These are phyloP conservation scores for Agroathelia rolfsii DNA, from an alignment of 1,284 basidiomycete species.

Conservation along the genomic window DNA sequence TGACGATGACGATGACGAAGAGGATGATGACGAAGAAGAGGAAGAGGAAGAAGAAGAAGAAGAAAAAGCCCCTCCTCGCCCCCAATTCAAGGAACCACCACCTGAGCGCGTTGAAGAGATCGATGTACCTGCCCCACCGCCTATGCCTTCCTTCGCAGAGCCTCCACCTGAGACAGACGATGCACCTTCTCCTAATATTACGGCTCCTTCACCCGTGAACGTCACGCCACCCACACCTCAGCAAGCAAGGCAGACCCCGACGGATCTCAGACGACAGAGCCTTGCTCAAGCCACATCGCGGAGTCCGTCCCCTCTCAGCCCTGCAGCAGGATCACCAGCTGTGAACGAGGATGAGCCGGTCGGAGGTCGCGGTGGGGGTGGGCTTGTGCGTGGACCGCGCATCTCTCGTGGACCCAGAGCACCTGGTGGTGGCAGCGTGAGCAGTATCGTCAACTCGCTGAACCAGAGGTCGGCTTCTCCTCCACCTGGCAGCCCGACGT, in stretches of 20 bases:
- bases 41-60: no score
- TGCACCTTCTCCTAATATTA: conserved; percentile 12
- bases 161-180: conserved; percentile 27
- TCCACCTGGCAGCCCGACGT: conserved; percentile 25
- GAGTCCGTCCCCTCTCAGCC: conserved; percentile 32
- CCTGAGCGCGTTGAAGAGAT: conserved; percentile 22
- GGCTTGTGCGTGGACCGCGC: conserved; percentile 45
- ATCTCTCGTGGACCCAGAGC: conserved; percentile 34
- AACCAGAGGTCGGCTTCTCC: conserved; percentile 36
- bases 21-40: no score
- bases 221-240: conserved; percentile 39
- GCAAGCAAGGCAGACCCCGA: conserved; percentile 27
- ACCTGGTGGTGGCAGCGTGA: conserved; percentile 34
- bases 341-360: conserved; percentile 26
- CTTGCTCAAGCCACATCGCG: no score
- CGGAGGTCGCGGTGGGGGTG: conserved; percentile 35
- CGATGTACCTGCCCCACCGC: conserved; percentile 20
- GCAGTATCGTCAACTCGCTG: conserved; percentile 44
- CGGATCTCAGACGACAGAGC: no score
- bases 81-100: conserved; percentile 36
- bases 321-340: conserved; percentile 21
- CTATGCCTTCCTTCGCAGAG: conserved; percentile 33
- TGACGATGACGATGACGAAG: no score
- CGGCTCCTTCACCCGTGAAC: conserved; percentile 23
- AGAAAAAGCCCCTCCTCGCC: conserved; percentile 38